These are phyloP conservation scores for Podaxis sp. DNA, from an alignment of 768 basidiomycete genomes.

Conservation along the genomic window DNA sequence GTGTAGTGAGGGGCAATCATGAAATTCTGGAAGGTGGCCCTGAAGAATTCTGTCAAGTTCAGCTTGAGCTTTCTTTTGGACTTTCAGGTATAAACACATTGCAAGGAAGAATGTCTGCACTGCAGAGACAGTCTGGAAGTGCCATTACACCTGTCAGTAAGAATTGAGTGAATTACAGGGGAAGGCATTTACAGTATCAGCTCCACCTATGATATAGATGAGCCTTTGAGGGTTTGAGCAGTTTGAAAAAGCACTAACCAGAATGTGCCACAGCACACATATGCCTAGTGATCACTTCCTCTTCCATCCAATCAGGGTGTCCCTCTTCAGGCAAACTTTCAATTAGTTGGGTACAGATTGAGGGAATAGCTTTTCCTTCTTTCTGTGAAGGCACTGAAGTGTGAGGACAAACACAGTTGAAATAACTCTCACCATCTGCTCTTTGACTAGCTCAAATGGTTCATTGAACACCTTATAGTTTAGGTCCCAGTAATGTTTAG, in stretches of 20 bases:
- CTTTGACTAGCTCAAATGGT: no score
- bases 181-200: conserved; percentile 35
- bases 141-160: background rate
- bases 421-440: no score
- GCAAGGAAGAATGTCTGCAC: conserved; percentile 33
- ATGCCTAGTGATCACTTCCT: no score
- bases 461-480: no score
- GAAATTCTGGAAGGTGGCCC: conserved; percentile 27
- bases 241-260: conserved; percentile 1
- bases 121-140: conserved; percentile 30
- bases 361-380: no score
- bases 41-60: conserved; percentile 29
- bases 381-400: no score
- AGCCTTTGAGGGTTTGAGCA: background rate
- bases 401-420: no score
- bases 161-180: background rate
- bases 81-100: conserved; percentile 28
- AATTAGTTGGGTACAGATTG: no score
- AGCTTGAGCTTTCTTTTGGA: conserved; percentile 27
- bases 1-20: conserved; percentile 24
- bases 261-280: conserved; percentile 8
- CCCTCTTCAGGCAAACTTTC: no score
- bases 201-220: conserved; percentile 30
- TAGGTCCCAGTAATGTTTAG: no score
- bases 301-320: no score